Conservation (phyloP, 2,329 filamentous ascomycete species). For the Drechslerella coelobrocha region DNA sequence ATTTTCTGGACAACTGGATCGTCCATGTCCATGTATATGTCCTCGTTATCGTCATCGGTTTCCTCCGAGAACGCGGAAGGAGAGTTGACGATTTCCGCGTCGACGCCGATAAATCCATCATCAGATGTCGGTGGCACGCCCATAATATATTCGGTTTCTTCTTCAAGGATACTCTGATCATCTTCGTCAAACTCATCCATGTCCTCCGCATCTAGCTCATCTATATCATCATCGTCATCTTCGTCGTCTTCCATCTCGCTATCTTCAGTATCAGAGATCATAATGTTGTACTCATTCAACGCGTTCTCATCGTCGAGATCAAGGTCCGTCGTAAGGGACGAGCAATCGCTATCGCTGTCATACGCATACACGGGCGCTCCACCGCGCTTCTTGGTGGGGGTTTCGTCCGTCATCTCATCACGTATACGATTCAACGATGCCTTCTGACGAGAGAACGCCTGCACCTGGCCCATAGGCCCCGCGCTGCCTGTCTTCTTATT, state of each 20-base stretch:
- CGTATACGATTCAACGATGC: slow-evolving; percentile 18
- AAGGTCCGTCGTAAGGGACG: slow-evolving; percentile 45
- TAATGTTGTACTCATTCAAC: slow-evolving; percentile 36
- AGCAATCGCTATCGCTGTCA: slow-evolving; percentile 45
- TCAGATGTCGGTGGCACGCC: slow-evolving; percentile 32
- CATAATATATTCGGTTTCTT: slow-evolving; percentile 49
- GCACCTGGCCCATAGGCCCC: slow-evolving; percentile 31
- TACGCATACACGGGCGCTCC: slow-evolving; percentile 39
- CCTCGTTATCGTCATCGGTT: slow-evolving; percentile 40
- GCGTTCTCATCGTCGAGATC: slow-evolving; percentile 47
- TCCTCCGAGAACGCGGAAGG: slow-evolving; percentile 42
- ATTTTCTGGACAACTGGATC: slow-evolving; percentile 46
- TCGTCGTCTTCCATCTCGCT: slow-evolving; percentile 42
- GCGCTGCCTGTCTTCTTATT: slow-evolving; percentile 51
- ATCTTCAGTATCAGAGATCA: slow-evolving; percentile 41
- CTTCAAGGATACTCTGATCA: slow-evolving; percentile 41
- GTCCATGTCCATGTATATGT: slow-evolving; percentile 50
- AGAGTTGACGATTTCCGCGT: slow-evolving; percentile 28
- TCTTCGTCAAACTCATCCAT: slow-evolving; percentile 41
- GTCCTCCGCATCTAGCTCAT: slow-evolving; percentile 40
- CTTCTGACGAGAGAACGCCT: slow-evolving; percentile 41
- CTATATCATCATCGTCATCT: slow-evolving; percentile 25
- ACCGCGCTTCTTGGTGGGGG: slow-evolving; percentile 46
- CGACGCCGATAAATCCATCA: slow-evolving; percentile 6
- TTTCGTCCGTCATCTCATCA: slow-evolving; percentile 34